Base-by-base conservation (phyloP, 2,329 filamentous ascomycete species). In the Coniella vitis region DNA sequence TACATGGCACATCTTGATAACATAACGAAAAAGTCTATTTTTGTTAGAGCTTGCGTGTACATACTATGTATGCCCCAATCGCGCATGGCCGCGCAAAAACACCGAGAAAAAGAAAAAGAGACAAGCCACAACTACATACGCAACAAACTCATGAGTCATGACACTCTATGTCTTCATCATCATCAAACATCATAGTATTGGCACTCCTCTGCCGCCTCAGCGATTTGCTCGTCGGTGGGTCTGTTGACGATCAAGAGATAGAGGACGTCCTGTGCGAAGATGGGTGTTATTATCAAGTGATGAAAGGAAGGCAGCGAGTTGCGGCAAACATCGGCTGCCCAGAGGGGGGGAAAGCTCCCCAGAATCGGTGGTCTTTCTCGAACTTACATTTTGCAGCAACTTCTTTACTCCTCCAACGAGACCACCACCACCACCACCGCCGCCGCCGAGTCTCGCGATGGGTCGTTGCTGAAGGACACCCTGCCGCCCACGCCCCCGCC, bases 241-340 rank as follows among this genome's bases (percentile, higher is more conserved):
- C 37, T 37, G 41, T 46, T 52, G 38, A 49, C 49, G 9, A 55
- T 48, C 41, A 54, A 48, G 31, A 54, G 48, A 38, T 54, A 55
- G 12, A 55, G 19, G 8, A 54, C 52, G 14, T 54, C 49, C 53
- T 55, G 35, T 5, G n/a, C n/a, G n/a, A n/a, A n/a, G n/a, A n/a
- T n/a, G n/a, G n/a, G n/a, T n/a, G n/a, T n/a, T n/a, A n/a, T n/a
- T n/a, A n/a, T n/a, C n/a, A n/a, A n/a, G n/a, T n/a, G n/a, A n/a
- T n/a, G n/a, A n/a, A n/a, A n/a, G n/a, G n/a, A n/a, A n/a, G n/a
- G n/a, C n/a, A n/a, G n/a, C n/a, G n/a, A n/a, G n/a, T n/a, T n/a
- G n/a, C n/a, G n/a, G n/a, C n/a, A n/a, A n/a, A n/a, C n/a, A n/a
- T n/a, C n/a, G n/a, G n/a, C n/a, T n/a, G n/a, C n/a, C n/a, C n/a